Evolutionary conservation across 805 yeast species (phyloP), one percentile per base, ranked within the genome.

Genomic region (Zygosaccharomyces siamensis): DNA sequence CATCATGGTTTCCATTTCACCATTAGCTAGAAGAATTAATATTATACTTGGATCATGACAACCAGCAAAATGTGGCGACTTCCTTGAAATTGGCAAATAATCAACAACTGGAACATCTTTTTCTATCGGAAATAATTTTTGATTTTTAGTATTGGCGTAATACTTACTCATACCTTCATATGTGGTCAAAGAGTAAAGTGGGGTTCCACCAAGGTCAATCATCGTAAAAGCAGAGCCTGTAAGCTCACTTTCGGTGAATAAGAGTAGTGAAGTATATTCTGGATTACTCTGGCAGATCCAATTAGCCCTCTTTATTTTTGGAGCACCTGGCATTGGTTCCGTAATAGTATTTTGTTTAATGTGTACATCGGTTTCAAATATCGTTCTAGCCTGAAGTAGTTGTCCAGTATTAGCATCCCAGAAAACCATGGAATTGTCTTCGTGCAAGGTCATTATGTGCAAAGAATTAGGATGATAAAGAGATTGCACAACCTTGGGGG

Each of bases 381-480:
- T 52, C 1, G 86, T 77, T 56, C 97, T 76, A 0, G 97, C 93
- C 46, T 82, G 82, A 11, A 93, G 71, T 39, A 81, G 68, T 12
- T 79, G 78, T 0, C 95, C 97, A 32, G 82, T 82, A 28, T 81
- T 75, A 1, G 88, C 85, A 66, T 93, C 99, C 97, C 98, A 93
- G 61, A 93, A 93, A 1, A 81, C 96, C 32, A 93, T 60, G 0
- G 95, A 78, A 46, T 92, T 92, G 60, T 90, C 96, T 20, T 72
- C 81, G 65, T 92, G 95, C 2, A 81, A 76, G 0, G 96, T 83
- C 18, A 86, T 75, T 3, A 88, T 69, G 62, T 90, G 95, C 39
- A 89, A 75, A 0, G 98, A 97, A 61, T 89, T 89, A 2, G 99
- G 99, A 66, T 92, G 97, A 79, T 87, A 93, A 30, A 79, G 72